Evolutionary conservation across 2,329 filamentous ascomycete genomes (phyloP), one percentile per base, ranked within the genome.

Genomic region (Beauveria rudraprayagi): DNA sequence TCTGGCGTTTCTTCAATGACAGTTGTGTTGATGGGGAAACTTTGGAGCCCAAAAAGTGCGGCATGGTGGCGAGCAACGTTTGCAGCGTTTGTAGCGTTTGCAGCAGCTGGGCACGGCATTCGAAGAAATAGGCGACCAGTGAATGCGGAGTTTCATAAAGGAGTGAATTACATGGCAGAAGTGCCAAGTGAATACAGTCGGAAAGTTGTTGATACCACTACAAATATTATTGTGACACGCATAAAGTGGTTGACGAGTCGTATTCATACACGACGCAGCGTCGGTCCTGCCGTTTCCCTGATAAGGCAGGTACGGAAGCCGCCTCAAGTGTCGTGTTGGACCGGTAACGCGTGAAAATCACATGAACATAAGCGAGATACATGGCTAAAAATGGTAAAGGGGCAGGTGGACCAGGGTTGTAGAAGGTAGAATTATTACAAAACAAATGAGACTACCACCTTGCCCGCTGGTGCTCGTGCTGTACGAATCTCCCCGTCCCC

Each of bases 21-120:
- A 19, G n/a, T 26, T 60, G 55, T 22, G 51, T 56, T 9, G 51
- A 54, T 6, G 65, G 63, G 19, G 66, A 65, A 8, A 57, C 26
- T 43, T 54, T 63, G 34, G 62, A 37, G 11, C 57, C 61, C 28
- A 64, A 46, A 41, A 63, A 62, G 17, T 63, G 61, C n/a, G 64
- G 62, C 44, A 65, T 61, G 24, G 61, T 61, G 19, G 61, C 57
- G 44, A 63, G 64, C 52, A 34, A 11, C 46, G 44, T 57, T 40
- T 37, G 52, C 28, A 53, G 44, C 53, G 11, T 40, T 26, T 26
- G 16, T 14, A 48, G 41, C 59, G 34, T 40, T 28, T 28, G 17
- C 19, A 50, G 43, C 59, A 41, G 48, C 28, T 48, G 54, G 60
- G 54, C 41, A 24, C 22, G 55, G 55, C 34, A 41, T 30, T 34